Percentiles rank a stretch among this genome's conserved stretches.
Evolutionary conservation across 1,284 basidiomycete genomes (phyloP).

Genomic region (Trametes versicolor): DNA sequence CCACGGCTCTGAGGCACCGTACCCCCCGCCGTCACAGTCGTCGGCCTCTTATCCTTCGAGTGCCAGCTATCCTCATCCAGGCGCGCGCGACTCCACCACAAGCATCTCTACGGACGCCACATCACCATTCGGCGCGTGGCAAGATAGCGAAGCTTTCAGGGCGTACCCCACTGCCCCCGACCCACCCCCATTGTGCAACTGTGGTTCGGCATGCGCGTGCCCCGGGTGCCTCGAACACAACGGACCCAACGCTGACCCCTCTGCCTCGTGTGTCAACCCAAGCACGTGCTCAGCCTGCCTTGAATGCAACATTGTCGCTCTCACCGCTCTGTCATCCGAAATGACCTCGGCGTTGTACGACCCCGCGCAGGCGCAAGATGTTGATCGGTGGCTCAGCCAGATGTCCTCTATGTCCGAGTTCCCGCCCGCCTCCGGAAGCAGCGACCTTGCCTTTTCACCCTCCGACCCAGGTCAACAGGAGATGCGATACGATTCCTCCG

Average conservation of each 20-base stretch:
- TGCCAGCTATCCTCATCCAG: slow-evolving; percentile 4
- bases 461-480: slow-evolving; percentile 16
- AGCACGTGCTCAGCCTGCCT: slow-evolving; percentile 62
- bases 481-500: slow-evolving; percentile 33
- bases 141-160: background rate
- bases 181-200: slow-evolving; percentile 53
- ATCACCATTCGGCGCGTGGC: slow-evolving; percentile 16
- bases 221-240: slow-evolving; percentile 62
- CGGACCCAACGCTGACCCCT: slow-evolving; percentile 45
- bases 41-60: background rate
- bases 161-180: background rate
- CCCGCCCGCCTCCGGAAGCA: slow-evolving; percentile 4
- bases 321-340: slow-evolving; percentile 47
- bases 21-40: slow-evolving; percentile 19
- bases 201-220: slow-evolving; percentile 63
- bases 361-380: slow-evolving; percentile 44
- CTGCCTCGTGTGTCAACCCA: slow-evolving; percentile 55
- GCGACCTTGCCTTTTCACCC: slow-evolving; percentile 12
- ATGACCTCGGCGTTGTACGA: slow-evolving; percentile 34
- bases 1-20: slow-evolving; percentile 41
- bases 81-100: background rate
- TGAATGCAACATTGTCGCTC: slow-evolving; percentile 58
- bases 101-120: background rate
- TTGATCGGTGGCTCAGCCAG: slow-evolving; percentile 63
- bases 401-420: slow-evolving; percentile 33